Conservation (phyloP, 257 asterid genomes). For the Solanum phureja region DNA sequence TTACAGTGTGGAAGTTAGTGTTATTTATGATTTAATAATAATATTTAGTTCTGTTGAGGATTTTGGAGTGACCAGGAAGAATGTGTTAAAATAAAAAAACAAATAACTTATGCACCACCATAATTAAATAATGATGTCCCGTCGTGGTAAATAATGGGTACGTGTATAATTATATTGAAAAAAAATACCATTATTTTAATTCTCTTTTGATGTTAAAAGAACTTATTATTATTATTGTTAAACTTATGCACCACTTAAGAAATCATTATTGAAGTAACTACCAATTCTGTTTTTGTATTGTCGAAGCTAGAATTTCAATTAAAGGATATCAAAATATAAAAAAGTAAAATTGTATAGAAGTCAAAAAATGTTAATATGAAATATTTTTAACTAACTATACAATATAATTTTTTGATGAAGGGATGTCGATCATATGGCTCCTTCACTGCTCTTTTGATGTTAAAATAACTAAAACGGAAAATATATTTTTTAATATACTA, state of each 20-base stretch:
- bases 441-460: not conserved
- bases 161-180: not conserved
- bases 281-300: too few relatives aligned
- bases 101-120: not conserved
- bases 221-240: too few relatives aligned
- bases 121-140: not conserved
- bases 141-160: not conserved
- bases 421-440: too few relatives aligned
- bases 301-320: accelerated
- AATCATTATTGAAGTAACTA: not conserved
- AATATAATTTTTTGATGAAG: accelerated
- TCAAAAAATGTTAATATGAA: too few relatives aligned
- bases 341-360: too few relatives aligned
- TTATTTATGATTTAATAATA: not conserved
- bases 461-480: not conserved
- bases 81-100: not conserved
- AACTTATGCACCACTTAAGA: not conserved
- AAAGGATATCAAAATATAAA: too few relatives aligned
- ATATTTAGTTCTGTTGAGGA: not conserved
- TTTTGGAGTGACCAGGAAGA: not conserved
- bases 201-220: not conserved
- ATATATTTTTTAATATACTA: not conserved
- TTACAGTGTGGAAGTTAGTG: not conserved
- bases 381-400: too few relatives aligned
- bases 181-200: not conserved